phyloP scores from a whole-genome alignment of 2,329 filamentous ascomycete genomes.

The Cytospora piceicola region DNA sequence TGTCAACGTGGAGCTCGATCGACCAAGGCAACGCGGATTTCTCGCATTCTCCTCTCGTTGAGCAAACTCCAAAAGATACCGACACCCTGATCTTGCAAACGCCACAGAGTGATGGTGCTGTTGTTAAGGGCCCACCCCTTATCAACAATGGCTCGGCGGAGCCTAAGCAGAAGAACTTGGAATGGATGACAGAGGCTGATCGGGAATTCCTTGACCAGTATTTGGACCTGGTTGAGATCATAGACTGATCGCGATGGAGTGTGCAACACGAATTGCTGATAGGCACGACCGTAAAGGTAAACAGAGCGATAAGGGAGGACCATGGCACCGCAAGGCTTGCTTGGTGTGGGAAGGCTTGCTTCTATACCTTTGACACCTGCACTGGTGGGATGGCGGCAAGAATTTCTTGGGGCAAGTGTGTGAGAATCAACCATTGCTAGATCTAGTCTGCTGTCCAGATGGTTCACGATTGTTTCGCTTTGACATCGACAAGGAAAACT shows the following conservation, averaged over 20 bases:
- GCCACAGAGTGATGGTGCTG: neutral
- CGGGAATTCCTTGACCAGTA: neutral
- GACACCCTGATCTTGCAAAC: neutral
- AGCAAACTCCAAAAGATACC: neutral
- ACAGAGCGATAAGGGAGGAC: neutral
- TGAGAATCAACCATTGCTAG: neutral
- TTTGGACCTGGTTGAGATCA: neutral
- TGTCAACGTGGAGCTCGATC: neutral
- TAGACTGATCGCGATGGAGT: neutral
- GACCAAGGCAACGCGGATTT: neutral
- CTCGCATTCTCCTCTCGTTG: neutral
- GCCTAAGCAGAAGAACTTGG: neutral
- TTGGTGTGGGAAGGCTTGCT: neutral
- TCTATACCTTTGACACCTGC: neutral
- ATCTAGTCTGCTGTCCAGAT: neutral
- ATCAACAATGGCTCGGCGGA: neutral
- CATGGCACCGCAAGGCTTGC: neutral
- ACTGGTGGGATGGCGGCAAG: neutral
- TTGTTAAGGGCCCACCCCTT: neutral
- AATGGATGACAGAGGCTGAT: conserved; percentile 1
- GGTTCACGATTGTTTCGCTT: neutral
- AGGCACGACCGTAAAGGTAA: neutral
- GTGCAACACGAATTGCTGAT: neutral
- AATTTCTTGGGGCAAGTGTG: neutral
- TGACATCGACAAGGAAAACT: neutral